phyloP scores from a whole-genome alignment of 1,139 yeast genomes.

The Geotrichum bryndzae region DNA sequence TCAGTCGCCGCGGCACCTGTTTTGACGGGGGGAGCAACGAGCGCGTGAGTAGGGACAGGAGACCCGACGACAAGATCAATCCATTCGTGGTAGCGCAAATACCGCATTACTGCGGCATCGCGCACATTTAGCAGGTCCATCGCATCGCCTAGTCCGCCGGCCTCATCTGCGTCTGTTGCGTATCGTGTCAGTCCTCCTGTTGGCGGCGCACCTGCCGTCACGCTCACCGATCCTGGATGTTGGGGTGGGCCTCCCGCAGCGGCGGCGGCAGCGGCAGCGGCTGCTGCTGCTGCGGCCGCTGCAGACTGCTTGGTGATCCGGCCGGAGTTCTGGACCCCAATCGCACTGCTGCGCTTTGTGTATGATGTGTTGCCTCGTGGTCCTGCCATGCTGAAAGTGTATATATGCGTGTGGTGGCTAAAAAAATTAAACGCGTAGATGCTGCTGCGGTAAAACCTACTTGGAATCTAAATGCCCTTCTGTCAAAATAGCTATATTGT shows the following conservation, averaged over 20 bases:
- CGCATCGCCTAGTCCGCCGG: slow-evolving; percentile 38
- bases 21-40: background rate
- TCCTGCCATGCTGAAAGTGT: slow-evolving; percentile 3
- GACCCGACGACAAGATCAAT: slow-evolving; percentile 38
- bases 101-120: slow-evolving; percentile 40
- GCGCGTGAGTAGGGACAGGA: slow-evolving; percentile 19
- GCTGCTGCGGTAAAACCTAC: background rate
- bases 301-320: slow-evolving; percentile 1
- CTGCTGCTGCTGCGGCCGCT: slow-evolving; percentile 2
- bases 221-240: background rate
- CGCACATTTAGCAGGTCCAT: slow-evolving; percentile 39
- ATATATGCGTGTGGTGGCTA: background rate
- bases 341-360: background rate
- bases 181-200: slow-evolving; percentile 6
- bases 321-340: background rate
- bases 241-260: background rate
- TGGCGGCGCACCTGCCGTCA: background rate
- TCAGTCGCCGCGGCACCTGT: background rate
- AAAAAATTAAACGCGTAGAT: background rate
- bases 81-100: slow-evolving; percentile 43
- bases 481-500: background rate
- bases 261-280: background rate
- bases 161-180: slow-evolving; percentile 22
- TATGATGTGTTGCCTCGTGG: background rate
- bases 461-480: background rate